Conservation (phyloP, 108 stramenopile species). For the Stephanodiscus triporus region DNA sequence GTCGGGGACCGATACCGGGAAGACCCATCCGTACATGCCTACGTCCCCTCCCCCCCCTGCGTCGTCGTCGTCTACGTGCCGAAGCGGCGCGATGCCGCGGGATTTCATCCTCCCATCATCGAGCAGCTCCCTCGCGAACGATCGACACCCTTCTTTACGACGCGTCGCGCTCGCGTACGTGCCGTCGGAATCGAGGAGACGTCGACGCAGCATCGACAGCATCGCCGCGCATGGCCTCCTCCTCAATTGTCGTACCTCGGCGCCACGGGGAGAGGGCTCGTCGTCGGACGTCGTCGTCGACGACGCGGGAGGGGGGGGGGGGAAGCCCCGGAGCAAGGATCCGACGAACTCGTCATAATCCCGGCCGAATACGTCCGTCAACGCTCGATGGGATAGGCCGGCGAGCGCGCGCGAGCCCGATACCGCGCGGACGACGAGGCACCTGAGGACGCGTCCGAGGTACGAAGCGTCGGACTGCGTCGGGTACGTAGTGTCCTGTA, state of each 20-base stretch:
- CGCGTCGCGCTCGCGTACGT: constrained; percentile 22
- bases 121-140: constrained; percentile 21
- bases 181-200: constrained; percentile 48
- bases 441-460: constrained; percentile 50
- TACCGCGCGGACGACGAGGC: constrained; percentile 52
- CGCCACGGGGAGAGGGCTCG: no score
- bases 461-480: constrained; percentile 59
- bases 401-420: constrained; percentile 51
- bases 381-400: constrained; percentile 39
- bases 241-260: constrained; percentile 53
- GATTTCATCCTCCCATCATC: background rate
- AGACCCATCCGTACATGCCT: constrained; percentile 59
- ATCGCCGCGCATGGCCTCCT: constrained; percentile 61
- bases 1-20: constrained; percentile 50
- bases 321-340: constrained; percentile 63
- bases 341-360: constrained; percentile 68
- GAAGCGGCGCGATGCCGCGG: constrained; percentile 7
- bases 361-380: constrained; percentile 35
- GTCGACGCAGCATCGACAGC: constrained; percentile 58
- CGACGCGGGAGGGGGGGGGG: constrained; percentile 9
- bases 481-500: constrained; percentile 52
- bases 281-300: background rate
- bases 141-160: constrained; percentile 37
- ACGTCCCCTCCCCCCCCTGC: background rate
- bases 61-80: constrained; percentile 6